A percentile compares a stretch with the other conserved stretches of the same genome.
Evolutionary conservation across 2,329 filamentous ascomycete species (phyloP).

Genomic region (Talaromyces sp.): DNA sequence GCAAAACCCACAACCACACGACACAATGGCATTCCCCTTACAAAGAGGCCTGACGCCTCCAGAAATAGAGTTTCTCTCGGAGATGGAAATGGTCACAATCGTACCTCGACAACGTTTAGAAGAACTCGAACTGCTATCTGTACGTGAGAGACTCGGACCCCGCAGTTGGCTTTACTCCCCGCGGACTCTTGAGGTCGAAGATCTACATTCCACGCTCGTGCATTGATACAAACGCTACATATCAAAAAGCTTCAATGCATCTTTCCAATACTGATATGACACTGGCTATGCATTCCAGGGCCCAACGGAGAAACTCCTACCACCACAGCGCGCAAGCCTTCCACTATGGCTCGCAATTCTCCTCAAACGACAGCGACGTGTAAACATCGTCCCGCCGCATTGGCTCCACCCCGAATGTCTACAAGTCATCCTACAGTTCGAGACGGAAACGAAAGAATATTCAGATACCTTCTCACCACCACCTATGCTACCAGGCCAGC

Average conservation of each 20-base stretch:
- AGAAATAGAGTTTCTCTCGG: constrained; percentile 90
- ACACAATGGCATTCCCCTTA: constrained; percentile 58
- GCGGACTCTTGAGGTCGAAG: constrained; percentile 5
- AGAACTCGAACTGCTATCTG: constrained; percentile 75
- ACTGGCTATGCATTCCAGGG: constrained; percentile 56
- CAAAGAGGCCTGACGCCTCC: constrained; percentile 70
- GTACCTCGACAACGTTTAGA: constrained; percentile 89
- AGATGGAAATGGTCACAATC: constrained; percentile 94
- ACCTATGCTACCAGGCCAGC: constrained; percentile 59
- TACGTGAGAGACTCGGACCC: constrained; percentile 50
- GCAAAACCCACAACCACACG: not conserved
- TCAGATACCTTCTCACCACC: constrained; percentile 72
- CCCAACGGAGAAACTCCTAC: constrained; percentile 68
- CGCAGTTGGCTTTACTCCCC: constrained; percentile 13
- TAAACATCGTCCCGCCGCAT: constrained; percentile 84
- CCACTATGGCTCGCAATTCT: constrained; percentile 94
- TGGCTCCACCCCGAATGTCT: constrained; percentile 82
- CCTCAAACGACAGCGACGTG: constrained; percentile 87
- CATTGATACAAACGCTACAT: constrained; percentile 6
- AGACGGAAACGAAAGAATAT: constrained; percentile 62
- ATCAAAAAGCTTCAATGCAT: not conserved
- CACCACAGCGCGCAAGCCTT: constrained; percentile 72
- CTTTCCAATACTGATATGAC: not conserved
- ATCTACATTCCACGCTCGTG: constrained; percentile 13
- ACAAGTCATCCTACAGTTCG: constrained; percentile 70